Evolutionary conservation across 805 yeast species (phyloP), one percentile per base, ranked within the genome.

Genomic region (Cyberlindnera japonica): DNA sequence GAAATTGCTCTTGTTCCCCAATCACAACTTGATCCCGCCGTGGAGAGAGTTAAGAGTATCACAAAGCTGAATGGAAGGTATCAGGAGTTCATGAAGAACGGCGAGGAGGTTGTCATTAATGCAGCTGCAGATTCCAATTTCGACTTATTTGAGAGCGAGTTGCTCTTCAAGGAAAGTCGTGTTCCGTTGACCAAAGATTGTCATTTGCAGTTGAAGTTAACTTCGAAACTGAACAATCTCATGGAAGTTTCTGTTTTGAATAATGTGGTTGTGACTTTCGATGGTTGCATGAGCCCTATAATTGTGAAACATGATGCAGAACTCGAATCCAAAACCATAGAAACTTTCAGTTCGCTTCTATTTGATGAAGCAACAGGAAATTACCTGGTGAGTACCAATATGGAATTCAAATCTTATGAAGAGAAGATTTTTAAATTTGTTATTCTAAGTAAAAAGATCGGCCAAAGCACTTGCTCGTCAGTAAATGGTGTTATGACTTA

Each of bases 161-260:
- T 55, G 4, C 25, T 59, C 2, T 58, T 61, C 41, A 48, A 46
- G 27, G 25, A 39, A 3, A 17, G 31, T 0, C 33, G 46, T 8
- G 48, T 54, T 6, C 45, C 62, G 3, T 18, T 55, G 20, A 46
- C 57, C 1, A 38, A 49, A 9, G n/a, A 34, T 1, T 27, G 45
- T 24, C 26, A 41, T 1, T 44, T 68, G 9, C 75, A 71, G 43
- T 2, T 71, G 6, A 42, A 44, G 2, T 30, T 71, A 16, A 45
- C 43, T 6, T 62, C 63, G 3, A 48, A 40, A n/a, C 46, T 54
- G 21, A 63, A 62, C 44, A 38, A 38, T 17, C 40, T 49, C 5
- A 23, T 50, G 20, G 40, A 32, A 3, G 17, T 15, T 2, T 26
- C 39, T 14, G 24, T 7, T 3, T 15, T 51, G 11, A 44, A 43